These are phyloP conservation scores for Fistulinella cinereoalba DNA, from an alignment of 1,284 basidiomycete genomes.

Conservation along the genomic window DNA sequence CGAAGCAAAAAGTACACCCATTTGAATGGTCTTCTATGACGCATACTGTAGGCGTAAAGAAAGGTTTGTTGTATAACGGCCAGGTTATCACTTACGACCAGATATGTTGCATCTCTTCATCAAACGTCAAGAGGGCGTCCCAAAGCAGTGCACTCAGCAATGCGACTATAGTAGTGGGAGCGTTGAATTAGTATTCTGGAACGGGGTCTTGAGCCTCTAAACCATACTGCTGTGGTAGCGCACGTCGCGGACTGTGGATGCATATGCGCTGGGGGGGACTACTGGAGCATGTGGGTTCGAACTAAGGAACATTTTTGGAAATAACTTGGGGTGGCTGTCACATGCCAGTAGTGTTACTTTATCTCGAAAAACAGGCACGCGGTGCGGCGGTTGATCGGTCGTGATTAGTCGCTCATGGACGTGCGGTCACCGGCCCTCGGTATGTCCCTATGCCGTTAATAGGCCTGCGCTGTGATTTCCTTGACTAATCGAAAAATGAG, in stretches of 20 bases:
- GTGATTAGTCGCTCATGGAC: no score
- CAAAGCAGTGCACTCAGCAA: not conserved
- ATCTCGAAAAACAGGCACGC: no score
- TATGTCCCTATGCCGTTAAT: no score
- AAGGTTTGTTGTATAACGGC: not conserved
- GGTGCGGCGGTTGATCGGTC: no score
- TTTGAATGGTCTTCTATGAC: conserved; percentile 13
- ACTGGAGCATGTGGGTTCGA: not conserved
- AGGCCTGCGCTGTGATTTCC: no score
- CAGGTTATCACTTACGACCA: conserved; percentile 9
- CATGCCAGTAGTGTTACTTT: no score
- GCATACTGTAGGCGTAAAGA: conserved; percentile 15
- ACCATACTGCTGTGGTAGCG: not conserved
- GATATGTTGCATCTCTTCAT: not conserved
- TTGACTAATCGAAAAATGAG: no score
- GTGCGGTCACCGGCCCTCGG: no score
- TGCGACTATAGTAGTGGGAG: not conserved
- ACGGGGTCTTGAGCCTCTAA: not conserved
- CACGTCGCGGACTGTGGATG: not conserved
- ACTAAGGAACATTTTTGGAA: no score
- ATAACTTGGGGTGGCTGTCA: not conserved
- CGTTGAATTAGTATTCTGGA: not conserved
- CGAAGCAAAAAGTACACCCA: conserved; percentile 24
- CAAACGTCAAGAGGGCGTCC: not conserved
- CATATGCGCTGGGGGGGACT: not conserved